phyloP scores from a whole-genome alignment of 345 rosid species.

The Gossypium turneri region DNA sequence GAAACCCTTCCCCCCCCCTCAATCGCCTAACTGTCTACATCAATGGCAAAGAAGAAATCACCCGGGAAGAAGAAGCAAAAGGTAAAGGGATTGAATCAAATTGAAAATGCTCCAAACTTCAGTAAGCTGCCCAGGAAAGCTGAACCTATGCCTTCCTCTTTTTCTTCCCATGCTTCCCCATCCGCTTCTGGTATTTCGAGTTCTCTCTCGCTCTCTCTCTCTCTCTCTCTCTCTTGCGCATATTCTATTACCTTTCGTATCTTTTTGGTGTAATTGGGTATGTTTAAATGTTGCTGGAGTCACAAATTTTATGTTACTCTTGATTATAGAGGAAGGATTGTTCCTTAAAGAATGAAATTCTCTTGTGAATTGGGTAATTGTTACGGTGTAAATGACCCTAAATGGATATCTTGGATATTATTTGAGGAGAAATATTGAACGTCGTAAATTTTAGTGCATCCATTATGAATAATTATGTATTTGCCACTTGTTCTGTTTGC shows the following conservation, averaged over 20 bases:
- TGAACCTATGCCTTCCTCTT: not conserved
- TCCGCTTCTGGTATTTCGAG: constrained; percentile 2
- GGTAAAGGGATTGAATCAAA: constrained; percentile 9
- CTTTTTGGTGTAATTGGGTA: not conserved
- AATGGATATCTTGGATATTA: not conserved
- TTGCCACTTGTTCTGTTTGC: not conserved
- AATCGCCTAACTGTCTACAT: not conserved
- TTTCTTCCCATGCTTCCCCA: constrained; percentile 3
- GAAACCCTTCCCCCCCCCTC: not conserved
- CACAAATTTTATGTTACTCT: not conserved
- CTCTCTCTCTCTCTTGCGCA: not conserved
- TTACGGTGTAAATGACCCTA: not conserved
- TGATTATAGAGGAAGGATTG: not conserved
- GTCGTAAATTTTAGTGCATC: not conserved
- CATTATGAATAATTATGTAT: not conserved
- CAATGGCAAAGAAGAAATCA: constrained; percentile 5
- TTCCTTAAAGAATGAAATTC: not conserved
- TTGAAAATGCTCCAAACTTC: not conserved
- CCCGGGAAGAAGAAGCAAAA: constrained; percentile 4
- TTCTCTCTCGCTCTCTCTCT: not conserved
- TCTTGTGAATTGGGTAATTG: not conserved
- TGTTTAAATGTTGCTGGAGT: not conserved
- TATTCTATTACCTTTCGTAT: not conserved
- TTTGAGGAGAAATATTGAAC: constrained; percentile 1
- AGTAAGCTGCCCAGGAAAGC: not conserved